Evolutionary conservation across 805 yeast genomes (phyloP).

Genomic region (Suhomyces emberorum): DNA sequence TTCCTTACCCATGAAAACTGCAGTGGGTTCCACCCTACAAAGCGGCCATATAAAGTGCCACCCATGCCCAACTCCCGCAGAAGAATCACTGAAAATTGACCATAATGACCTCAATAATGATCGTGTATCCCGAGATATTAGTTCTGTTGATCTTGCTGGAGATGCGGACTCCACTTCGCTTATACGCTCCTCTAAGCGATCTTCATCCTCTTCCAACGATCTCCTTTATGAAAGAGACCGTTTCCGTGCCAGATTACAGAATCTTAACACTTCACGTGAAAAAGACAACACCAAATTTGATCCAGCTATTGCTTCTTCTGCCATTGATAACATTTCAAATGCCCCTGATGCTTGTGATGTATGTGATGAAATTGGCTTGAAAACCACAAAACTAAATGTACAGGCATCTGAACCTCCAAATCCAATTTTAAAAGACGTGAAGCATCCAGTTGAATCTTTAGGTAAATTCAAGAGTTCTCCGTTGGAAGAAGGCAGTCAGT

Average conservation of each 20-base stretch:
- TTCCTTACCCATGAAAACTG: no score
- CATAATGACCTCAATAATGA: no score
- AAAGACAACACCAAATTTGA: slow-evolving; percentile 1
- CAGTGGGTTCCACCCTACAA: no score
- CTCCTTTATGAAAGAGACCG: slow-evolving; percentile 38
- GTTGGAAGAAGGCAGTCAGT: background rate
- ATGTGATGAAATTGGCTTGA: slow-evolving; percentile 33
- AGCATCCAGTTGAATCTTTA: background rate
- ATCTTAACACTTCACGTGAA: slow-evolving; percentile 21
- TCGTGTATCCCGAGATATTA: no score
- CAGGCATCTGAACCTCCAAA: background rate
- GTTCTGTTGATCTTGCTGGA: no score
- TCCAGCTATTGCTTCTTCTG: slow-evolving; percentile 1
- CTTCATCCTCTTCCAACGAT: slow-evolving; percentile 41
- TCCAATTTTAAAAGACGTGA: background rate
- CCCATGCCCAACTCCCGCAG: no score
- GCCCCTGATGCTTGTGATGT: slow-evolving; percentile 23
- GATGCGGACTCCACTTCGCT: no score
- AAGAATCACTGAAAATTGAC: no score
- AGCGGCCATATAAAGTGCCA: no score
- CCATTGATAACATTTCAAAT: background rate
- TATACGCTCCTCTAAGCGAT: slow-evolving; percentile 28
- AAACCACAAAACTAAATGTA: slow-evolving; percentile 35
- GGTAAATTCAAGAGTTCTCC: background rate
- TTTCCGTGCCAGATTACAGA: slow-evolving; percentile 36